Evolutionary conservation across 257 asterid genomes (phyloP), one percentile per base, ranked within the genome.

Genomic region (Plantago ovata): DNA sequence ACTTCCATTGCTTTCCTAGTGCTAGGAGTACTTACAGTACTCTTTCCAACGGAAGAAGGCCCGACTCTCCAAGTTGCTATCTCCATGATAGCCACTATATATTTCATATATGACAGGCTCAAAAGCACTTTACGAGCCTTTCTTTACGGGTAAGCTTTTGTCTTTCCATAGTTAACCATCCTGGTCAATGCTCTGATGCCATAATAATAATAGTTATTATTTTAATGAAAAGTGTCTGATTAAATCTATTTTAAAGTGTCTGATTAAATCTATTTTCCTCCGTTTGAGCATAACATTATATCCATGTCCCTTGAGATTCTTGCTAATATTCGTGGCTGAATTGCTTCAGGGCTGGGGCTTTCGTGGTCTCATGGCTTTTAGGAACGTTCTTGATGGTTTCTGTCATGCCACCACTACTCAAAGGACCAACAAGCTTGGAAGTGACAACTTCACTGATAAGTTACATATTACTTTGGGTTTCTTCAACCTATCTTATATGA

Each of bases 31-130:
- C 89, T 92, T 60, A 92, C 95, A 7, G 73, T 92, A 23, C 89
- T 92, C 68, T 89, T 88, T 74, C 98, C 98, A 45, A 84, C 96
- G 8, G 98, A 92, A 79, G 98, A 92, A 70, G 98, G 98, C 22
- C 98, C 98, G 0, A 92, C 98, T 11, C 83, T 92, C 71, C 98
- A 92, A 79, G 98, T 92, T 62, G 89, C 83, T 39, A 53, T 86
- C 68, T 92, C 98, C 43, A 67, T 92, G 77, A 65, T 92, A 38
- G 77, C 64, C 43, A 73, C 98, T 20, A 62, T 84, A 49, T 89
- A 89, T 72, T 89, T 92, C 63, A 70, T 92, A 20, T 68, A 88
- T 66, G 91, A 80, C 51, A 83, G 96, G 62, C 82, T 92, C 60
- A 89, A 82, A 95, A 82, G 71, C 82, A 86, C 74, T 66, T 74